These are phyloP conservation scores for Trichosanthes truncata DNA, from an alignment of 306 rosid species.

Conservation along the genomic window DNA sequence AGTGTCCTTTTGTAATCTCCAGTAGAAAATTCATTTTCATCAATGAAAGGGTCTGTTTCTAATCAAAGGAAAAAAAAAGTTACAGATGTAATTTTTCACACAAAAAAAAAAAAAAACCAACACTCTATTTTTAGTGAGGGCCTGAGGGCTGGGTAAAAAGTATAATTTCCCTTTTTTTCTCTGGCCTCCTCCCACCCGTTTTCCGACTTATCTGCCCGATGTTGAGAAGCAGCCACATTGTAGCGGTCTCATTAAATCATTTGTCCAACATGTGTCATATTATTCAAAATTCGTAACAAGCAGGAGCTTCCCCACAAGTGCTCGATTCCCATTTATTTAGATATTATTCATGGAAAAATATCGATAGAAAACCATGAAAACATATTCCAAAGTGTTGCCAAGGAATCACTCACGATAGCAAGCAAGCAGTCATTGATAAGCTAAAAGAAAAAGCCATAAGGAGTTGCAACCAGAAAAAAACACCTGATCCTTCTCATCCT, in stretches of 20 bases:
- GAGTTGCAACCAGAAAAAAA: neutral
- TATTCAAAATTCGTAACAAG: neutral
- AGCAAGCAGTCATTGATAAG: neutral
- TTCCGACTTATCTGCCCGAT: neutral
- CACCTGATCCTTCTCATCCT: constrained; percentile 85
- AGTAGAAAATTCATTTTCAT: neutral
- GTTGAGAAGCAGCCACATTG: no score
- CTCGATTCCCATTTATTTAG: neutral
- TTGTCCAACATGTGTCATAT: neutral
- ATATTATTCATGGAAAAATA: neutral
- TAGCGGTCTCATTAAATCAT: no score
- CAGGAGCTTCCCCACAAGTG: neutral
- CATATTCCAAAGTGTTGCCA: neutral
- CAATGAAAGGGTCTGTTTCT: neutral
- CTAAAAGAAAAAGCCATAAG: neutral
- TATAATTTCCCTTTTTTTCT: neutral
- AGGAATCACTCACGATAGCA: neutral
- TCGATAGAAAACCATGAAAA: neutral
- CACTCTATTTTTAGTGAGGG: neutral
- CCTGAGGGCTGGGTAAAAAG: neutral
- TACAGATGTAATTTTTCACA: neutral
- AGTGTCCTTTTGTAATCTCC: neutral
- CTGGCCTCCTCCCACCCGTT: no score
- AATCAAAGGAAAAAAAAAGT: neutral
- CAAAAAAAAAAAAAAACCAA: neutral